Base-by-base conservation (phyloP, 2,329 filamentous ascomycete genomes). In the Sphaerostilbella broomeana region DNA sequence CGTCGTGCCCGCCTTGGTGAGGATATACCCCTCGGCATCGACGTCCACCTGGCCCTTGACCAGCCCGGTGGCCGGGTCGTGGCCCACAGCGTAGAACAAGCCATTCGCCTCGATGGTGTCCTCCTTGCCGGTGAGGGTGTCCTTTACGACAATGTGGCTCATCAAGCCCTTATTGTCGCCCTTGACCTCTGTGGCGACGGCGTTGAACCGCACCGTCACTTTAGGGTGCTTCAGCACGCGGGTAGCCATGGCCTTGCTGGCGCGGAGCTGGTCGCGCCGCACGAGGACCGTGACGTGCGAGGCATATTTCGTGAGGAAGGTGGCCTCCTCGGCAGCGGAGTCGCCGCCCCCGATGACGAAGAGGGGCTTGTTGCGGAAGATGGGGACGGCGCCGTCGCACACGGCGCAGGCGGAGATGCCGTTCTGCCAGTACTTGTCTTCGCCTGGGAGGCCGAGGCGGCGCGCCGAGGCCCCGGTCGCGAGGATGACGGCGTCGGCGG, bases 271-370 rank as follows among this genome's bases (percentile, higher is more conserved):
- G 59, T 94, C 89, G 55, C 78, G 82, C 50, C 92, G 80, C 43
- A 98, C 94, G 24, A 98, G 76, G 5, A 98, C 92, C 15, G 86
- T 94, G 46, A 98, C 90, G 62, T 92, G 87, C 66, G 81, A 87
- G 48, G 84, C 92, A 69, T 97, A 98, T 74, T 97, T 98, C 47
- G 92, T 95, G 53, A 98, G 70, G 71, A 95, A 98, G 54, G 95
- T 83, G 41, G 89, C 88, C 75, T 98, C 92, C 68, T 98, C 94
- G 19, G 94, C 92, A 13, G 92, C 92, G 12, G 86, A 94, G 68
- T 98, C 92, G 56, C 92, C 92, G 48, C 92, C 94, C 48, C 92
- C 92, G 49, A 98, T 95, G 35, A 98, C 92, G 27, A 90, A 86
- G 40, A 98, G 73, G 7, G 85, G 90, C 75, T 95, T 94, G 65